phyloP scores from a whole-genome alignment of 805 yeast species.

The Saccharomyces mikatae region DNA sequence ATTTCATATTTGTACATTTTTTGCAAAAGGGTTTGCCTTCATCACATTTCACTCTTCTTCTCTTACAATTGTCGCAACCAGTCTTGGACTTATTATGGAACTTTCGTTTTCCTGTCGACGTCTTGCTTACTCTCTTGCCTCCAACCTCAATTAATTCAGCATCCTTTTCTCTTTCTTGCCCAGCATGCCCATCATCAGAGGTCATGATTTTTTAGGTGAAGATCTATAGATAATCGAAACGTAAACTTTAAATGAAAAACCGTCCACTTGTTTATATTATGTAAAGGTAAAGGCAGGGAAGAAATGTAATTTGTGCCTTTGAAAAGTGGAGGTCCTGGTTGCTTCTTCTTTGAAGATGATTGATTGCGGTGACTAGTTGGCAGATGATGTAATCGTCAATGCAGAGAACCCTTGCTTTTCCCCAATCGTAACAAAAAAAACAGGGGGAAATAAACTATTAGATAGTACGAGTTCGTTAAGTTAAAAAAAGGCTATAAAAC shows the following conservation, averaged over 20 bases:
- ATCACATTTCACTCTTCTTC: conserved; percentile 87
- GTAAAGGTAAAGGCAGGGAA: background rate
- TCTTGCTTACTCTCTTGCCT: conserved; percentile 33
- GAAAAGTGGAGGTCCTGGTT: background rate
- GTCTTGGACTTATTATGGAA: conserved; percentile 83
- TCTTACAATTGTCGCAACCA: conserved; percentile 86
- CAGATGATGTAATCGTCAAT: background rate
- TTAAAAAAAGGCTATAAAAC: background rate
- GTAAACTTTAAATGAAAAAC: background rate
- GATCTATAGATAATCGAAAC: background rate
- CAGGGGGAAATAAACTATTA: background rate
- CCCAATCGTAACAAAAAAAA: background rate
- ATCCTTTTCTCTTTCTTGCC: conserved; percentile 11
- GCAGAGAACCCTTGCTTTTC: background rate
- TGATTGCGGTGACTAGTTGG: background rate
- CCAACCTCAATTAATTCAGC: conserved; percentile 30
- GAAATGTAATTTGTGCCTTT: background rate
- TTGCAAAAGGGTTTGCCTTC: conserved; percentile 72
- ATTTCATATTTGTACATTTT: conserved; percentile 72
- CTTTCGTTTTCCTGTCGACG: conserved; percentile 65
- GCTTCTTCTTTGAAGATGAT: background rate
- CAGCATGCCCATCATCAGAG: background rate
- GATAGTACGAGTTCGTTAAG: background rate
- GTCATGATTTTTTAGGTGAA: background rate
- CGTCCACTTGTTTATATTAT: background rate